A percentile compares a stretch with the other conserved stretches of the same genome.
Conservation (phyloP, 768 basidiomycete species). For the Chiua virens region DNA sequence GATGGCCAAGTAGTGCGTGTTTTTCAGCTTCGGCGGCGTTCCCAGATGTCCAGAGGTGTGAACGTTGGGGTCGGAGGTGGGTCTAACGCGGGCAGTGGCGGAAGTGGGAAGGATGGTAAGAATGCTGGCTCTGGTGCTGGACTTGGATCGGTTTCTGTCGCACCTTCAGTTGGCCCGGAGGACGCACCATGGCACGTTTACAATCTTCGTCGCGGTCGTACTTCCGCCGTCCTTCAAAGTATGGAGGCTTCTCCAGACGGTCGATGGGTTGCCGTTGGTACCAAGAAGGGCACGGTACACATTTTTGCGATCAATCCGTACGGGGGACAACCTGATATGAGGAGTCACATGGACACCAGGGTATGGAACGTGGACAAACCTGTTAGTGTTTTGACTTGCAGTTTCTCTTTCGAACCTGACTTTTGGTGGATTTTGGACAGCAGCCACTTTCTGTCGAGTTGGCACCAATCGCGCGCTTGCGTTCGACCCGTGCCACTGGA, state of each 20-base stretch:
- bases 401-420: neutral
- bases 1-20: constrained; percentile 58
- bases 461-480: constrained; percentile 56
- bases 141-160: neutral
- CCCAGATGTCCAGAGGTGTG: constrained; percentile 18
- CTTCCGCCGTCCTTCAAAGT: constrained; percentile 60
- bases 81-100: neutral
- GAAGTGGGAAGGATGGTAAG: constrained; percentile 2
- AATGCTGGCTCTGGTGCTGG: constrained; percentile 1
- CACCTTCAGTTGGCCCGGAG: constrained; percentile 1
- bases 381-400: constrained; percentile 31
- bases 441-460: constrained; percentile 55
- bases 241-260: constrained; percentile 49
- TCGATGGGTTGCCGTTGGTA: constrained; percentile 70
- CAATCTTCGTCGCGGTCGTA: constrained; percentile 67
- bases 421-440: constrained; percentile 27
- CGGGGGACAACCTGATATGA: constrained; percentile 64
- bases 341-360: constrained; percentile 57
- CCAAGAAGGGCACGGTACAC: constrained; percentile 63
- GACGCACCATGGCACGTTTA: constrained; percentile 57
- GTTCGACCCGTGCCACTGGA: constrained; percentile 31
- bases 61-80: neutral
- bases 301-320: constrained; percentile 77
- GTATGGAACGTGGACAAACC: constrained; percentile 54
- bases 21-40: constrained; percentile 41